Percentiles rank a stretch among this genome's conserved stretches.
Evolutionary conservation across 225 moss, liverwort and hornwort species (phyloP).

Genomic region (Ulota crispa): DNA sequence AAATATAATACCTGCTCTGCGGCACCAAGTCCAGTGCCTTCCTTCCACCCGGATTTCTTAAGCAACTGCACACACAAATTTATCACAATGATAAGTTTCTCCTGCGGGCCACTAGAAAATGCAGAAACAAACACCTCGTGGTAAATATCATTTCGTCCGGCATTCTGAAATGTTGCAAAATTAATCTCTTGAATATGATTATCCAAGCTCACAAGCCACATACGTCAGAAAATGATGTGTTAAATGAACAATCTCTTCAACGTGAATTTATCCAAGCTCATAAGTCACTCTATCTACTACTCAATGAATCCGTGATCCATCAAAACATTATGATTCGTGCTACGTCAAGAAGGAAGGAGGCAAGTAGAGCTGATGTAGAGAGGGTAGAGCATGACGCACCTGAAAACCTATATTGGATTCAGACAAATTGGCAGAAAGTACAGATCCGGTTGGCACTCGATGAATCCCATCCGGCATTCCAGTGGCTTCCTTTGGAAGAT

Average conservation of each 20-base stretch:
- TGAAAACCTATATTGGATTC: conserved; percentile 55
- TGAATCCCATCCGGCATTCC: conserved; percentile 14
- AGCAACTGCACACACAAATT: conserved; percentile 61
- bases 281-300: too few relatives aligned
- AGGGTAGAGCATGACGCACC: conserved; percentile 18
- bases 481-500: neutral
- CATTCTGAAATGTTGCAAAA: neutral
- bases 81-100: conserved; percentile 17
- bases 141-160: neutral
- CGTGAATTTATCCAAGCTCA: too few relatives aligned
- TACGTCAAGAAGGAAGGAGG: neutral
- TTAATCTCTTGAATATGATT: neutral
- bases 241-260: too few relatives aligned
- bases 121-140: neutral
- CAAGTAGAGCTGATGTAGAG: neutral
- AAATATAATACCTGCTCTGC: conserved; percentile 59
- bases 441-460: conserved; percentile 13
- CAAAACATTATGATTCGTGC: neutral
- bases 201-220: neutral
- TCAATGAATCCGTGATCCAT: neutral
- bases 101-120: neutral
- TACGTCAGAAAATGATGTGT: neutral
- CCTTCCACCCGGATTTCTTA: conserved; percentile 97
- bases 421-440: conserved; percentile 25
- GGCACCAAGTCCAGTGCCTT: conserved; percentile 83